Conservation (phyloP, 164 flowering plant genomes). For the Tetracentron sinense region DNA sequence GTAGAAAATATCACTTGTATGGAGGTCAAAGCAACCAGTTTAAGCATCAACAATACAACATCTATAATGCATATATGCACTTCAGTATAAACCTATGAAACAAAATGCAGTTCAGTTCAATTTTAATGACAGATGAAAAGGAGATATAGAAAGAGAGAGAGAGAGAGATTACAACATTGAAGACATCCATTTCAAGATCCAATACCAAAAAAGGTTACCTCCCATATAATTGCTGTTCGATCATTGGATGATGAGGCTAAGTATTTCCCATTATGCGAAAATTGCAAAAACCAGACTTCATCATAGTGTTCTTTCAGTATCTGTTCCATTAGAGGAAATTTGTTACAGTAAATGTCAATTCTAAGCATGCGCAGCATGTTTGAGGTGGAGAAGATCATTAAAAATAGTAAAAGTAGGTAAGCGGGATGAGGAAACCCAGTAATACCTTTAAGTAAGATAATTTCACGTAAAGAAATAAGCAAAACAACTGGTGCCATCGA, state of each 20-base stretch:
- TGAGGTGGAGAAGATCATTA: too few species aligned
- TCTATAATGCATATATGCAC: too few species aligned
- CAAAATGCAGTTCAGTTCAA: too few species aligned
- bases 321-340: constrained; percentile 22
- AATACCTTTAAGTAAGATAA: too few species aligned
- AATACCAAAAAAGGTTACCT: constrained; percentile 31
- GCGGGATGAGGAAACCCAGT: too few species aligned
- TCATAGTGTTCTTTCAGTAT: constrained; percentile 40
- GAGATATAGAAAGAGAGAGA: background rate
- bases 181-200: background rate
- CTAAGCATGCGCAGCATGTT: background rate
- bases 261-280: constrained; percentile 61
- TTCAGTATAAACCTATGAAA: too few species aligned
- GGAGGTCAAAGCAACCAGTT: too few species aligned
- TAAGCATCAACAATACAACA: too few species aligned
- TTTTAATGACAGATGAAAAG: background rate
- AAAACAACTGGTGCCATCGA: too few species aligned
- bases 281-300: constrained; percentile 65
- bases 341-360: background rate
- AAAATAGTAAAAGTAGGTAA: too few species aligned
- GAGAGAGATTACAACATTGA: background rate
- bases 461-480: too few species aligned
- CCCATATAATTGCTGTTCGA: constrained; percentile 50
- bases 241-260: constrained; percentile 61
- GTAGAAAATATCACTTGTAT: too few species aligned